Percentiles rank a stretch among this genome's conserved stretches.
Conservation (phyloP, 2,329 filamentous ascomycete species). For the Fusarium falciforme region DNA sequence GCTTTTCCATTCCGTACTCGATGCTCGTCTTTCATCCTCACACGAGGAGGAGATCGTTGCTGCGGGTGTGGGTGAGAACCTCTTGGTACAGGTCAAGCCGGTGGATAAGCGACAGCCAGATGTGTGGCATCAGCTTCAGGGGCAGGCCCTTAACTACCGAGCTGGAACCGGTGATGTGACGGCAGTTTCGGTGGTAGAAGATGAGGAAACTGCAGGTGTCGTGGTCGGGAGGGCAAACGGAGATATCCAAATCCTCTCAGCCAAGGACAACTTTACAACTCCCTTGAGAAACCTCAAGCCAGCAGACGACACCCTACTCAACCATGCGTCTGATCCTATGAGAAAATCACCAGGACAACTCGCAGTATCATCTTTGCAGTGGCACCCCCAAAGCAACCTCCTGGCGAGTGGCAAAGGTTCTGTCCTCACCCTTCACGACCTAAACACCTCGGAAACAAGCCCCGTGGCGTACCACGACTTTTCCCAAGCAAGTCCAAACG, state of each 20-base stretch:
- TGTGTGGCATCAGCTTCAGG: constrained; percentile 54
- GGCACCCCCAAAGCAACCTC: constrained; percentile 45
- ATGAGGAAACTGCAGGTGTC: constrained; percentile 47
- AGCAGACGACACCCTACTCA: constrained; percentile 9
- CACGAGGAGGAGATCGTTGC: constrained; percentile 59
- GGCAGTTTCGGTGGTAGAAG: constrained; percentile 57
- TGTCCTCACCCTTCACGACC: constrained; percentile 45
- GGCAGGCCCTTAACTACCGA: constrained; percentile 52
- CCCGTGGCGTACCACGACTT: constrained; percentile 45
- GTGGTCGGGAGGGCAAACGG: constrained; percentile 64
- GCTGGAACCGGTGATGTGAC: constrained; percentile 63
- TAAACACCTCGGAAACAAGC: constrained; percentile 26
- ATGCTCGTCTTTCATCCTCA: constrained; percentile 53
- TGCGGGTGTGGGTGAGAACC: constrained; percentile 64
- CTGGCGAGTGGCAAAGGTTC: constrained; percentile 49
- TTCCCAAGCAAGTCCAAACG: constrained; percentile 17
- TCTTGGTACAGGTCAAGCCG: constrained; percentile 57
- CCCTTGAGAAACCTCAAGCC: constrained; percentile 39
- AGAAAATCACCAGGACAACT: constrained; percentile 45
- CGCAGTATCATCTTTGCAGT: constrained; percentile 50
- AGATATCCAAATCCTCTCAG: constrained; percentile 58
- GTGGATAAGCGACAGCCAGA: constrained; percentile 35
- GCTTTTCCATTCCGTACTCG: constrained; percentile 60
- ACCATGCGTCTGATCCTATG: constrained; percentile 26
- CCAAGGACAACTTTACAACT: constrained; percentile 45